Percentiles rank a stretch among this genome's conserved stretches.
phyloP scores from a whole-genome alignment of 371 early-diverging fungal genomes.

The Saksenaea vasiformis region DNA sequence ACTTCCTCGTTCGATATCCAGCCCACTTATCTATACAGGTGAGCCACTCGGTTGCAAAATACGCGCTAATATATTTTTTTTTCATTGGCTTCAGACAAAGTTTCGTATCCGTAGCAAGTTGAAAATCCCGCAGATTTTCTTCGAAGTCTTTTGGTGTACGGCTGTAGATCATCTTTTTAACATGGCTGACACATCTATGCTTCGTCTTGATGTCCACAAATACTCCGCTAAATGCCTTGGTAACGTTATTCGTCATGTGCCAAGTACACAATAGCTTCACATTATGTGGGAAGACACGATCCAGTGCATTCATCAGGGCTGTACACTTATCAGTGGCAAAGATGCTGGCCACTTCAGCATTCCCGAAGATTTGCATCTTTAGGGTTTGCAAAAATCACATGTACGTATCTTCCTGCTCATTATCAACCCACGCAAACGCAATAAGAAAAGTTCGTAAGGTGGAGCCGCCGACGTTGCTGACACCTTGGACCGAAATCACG shows the following conservation, averaged over 20 bases:
- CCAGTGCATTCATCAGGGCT: conserved; percentile 7
- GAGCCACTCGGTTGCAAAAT: neutral
- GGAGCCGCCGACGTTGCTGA: conserved; percentile 6
- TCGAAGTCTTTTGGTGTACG: neutral
- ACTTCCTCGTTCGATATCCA: too few species aligned
- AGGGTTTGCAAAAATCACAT: neutral
- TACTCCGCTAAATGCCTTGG: neutral
- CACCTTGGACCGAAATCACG: conserved; percentile 3
- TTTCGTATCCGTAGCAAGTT: neutral
- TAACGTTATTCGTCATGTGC: neutral
- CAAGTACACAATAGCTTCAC: neutral
- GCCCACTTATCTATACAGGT: too few species aligned
- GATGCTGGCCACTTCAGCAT: neutral
- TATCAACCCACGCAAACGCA: conserved; percentile 8
- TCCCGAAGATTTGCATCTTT: neutral
- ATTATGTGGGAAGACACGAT: neutral
- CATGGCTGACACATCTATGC: neutral
- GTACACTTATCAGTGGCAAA: conserved; percentile 4
- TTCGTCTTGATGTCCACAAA: neutral
- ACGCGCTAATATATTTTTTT: neutral
- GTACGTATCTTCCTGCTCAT: conserved; percentile 6
- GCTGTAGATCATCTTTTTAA: neutral
- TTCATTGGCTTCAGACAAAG: neutral
- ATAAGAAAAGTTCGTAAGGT: conserved; percentile 4
- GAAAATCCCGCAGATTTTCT: neutral